phyloP scores from a whole-genome alignment of 2,329 filamentous ascomycete species.

The Cladobotryum mycophilum region DNA sequence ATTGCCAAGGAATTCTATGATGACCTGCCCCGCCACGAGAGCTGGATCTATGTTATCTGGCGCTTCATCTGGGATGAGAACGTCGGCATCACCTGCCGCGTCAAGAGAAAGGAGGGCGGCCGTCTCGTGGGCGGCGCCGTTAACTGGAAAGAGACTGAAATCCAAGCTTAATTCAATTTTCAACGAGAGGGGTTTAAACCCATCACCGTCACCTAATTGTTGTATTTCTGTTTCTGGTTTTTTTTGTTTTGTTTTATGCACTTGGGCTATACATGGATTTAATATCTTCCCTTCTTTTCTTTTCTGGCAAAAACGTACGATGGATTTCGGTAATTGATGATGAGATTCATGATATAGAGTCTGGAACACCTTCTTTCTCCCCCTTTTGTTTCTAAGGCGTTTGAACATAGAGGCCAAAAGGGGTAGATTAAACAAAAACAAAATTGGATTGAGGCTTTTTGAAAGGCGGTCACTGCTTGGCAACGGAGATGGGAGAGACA shows the following conservation, averaged over 20 bases:
- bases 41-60: conserved; percentile 92
- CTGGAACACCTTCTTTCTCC: background rate
- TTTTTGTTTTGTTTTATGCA: too few relatives aligned
- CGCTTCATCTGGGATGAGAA: conserved; percentile 88
- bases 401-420: background rate
- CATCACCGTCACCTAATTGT: background rate
- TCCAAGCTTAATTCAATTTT: conserved; percentile 49
- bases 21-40: conserved; percentile 76
- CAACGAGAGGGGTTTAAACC: background rate
- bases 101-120: conserved; percentile 81
- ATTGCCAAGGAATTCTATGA: conserved; percentile 90
- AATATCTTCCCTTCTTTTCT: background rate
- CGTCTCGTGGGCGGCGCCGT: conserved; percentile 48
- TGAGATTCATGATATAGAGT: conserved; percentile 1
- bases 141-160: conserved; percentile 61
- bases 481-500: too few relatives aligned
- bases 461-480: too few relatives aligned
- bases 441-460: background rate
- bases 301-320: background rate
- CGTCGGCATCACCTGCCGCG: conserved; percentile 84
- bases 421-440: too few relatives aligned
- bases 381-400: too few relatives aligned
- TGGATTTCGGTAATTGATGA: background rate
- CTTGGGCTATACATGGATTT: too few relatives aligned
- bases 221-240: background rate